These are phyloP conservation scores for Hypoxylon fragiforme DNA, from an alignment of 495 filamentous ascomycete genomes.

Conservation along the genomic window DNA sequence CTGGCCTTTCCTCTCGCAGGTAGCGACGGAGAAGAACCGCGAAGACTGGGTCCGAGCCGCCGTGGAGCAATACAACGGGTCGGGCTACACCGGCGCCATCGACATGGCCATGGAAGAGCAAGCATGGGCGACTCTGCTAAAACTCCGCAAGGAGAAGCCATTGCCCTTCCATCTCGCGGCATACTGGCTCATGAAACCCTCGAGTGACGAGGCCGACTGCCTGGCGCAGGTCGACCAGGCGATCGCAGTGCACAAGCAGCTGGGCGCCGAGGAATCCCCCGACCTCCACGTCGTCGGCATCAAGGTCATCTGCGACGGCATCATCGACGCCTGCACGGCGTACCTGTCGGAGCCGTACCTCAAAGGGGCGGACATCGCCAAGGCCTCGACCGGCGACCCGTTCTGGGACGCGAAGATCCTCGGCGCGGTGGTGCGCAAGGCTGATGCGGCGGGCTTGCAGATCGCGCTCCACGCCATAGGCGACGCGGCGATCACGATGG, in stretches of 20 bases:
- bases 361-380: slow-evolving; percentile 35
- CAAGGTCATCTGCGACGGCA: slow-evolving; percentile 70
- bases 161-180: slow-evolving; percentile 61
- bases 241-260: slow-evolving; percentile 53
- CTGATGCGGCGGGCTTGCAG: slow-evolving; percentile 59
- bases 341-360: slow-evolving; percentile 62
- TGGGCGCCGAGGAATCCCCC: slow-evolving; percentile 50
- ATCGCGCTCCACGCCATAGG: slow-evolving; percentile 70
- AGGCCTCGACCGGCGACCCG: slow-evolving; percentile 49
- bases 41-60: slow-evolving; percentile 53
- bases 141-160: slow-evolving; percentile 44
- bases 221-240: slow-evolving; percentile 61
- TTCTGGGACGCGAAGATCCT: slow-evolving; percentile 59
- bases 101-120: slow-evolving; percentile 73
- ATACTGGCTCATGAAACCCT: slow-evolving; percentile 64
- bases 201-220: slow-evolving; percentile 42
- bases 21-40: slow-evolving; percentile 56
- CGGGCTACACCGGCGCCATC: slow-evolving; percentile 64
- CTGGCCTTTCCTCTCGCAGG: slow-evolving; percentile 59
- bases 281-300: slow-evolving; percentile 64
- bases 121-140: slow-evolving; percentile 58
- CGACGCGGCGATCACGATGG: slow-evolving; percentile 58
- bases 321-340: slow-evolving; percentile 69
- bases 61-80: slow-evolving; percentile 53
- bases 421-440: slow-evolving; percentile 56